Base-by-base conservation (phyloP, 345 rosid genomes). In the Geranium rotundifolium region DNA sequence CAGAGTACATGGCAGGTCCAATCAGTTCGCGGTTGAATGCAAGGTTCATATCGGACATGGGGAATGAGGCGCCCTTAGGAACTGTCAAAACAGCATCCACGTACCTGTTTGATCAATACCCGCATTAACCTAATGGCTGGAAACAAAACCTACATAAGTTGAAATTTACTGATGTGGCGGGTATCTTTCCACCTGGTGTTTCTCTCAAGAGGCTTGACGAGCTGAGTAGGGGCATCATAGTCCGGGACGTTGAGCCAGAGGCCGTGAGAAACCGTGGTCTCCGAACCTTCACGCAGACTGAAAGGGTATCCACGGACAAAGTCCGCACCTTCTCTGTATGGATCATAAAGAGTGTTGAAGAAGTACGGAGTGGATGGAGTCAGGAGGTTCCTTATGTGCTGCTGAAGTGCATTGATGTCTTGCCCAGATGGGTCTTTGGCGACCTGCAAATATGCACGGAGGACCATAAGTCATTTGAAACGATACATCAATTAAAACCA, bases 241-340 rank as follows among this genome's bases (percentile, higher is more conserved):
- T 78, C 79, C n/a, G 82, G 82, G 62, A 78, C 75, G 75, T 78
- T 78, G 66, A 78, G 82, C 82, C 82, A 79, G 29, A 79, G 72
- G 1, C 82, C 82, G 67, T 78, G 82, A 37, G 82, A 78, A 7
- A 72, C 77, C 23, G 82, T 75, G 0, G 82, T 79, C 0, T 75
- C 67, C 12, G 65, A 72, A 70, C 82, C 82, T 71, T 72, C 79
- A 0, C 82, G 79, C 61, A 79, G 77, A 66, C 82, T 79, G 65
- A 79, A 79, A 37, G 82, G 82, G 64, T 79, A 79, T 0, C 82
- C 82, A 27, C 82, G 82, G 19, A 79, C 82, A 62, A 79, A 79
- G 65, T 79, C 82, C 13, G 82, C 66, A 30, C 82, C 82, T 4
- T 71, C 68, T 54, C 75, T 56, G 67, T 79, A 79, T 8, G 82